A percentile compares a stretch with the other conserved stretches of the same genome.
Evolutionary conservation across 495 filamentous ascomycete species (phyloP).

Genomic region (Clavariopsis aquatica): DNA sequence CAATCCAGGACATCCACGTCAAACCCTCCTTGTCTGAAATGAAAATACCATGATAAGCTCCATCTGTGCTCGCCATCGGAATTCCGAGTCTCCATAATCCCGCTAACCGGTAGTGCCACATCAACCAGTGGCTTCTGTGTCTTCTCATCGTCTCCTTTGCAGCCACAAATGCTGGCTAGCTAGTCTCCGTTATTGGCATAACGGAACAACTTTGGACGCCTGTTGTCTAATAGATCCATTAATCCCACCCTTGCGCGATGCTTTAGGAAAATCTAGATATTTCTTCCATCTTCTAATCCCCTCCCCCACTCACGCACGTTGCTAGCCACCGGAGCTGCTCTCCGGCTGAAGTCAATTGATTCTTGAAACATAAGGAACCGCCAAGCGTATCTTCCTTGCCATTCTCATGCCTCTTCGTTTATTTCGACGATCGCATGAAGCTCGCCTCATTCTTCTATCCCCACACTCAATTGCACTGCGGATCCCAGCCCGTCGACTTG

Average conservation of each 20-base stretch:
- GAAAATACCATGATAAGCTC: neutral
- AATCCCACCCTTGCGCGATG: no score
- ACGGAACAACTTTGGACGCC: neutral
- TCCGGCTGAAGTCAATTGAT: neutral
- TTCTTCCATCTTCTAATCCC: no score
- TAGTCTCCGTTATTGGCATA: slow-evolving; percentile 2
- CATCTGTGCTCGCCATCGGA: neutral
- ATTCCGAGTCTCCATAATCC: neutral
- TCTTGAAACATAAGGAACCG: neutral
- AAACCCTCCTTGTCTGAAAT: neutral
- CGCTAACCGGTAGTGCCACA: neutral
- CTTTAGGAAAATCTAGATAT: no score
- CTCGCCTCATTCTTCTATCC: neutral
- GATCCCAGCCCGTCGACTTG: neutral
- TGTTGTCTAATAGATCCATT: neutral
- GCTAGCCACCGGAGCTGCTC: neutral
- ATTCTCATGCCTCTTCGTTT: no score
- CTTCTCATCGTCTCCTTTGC: neutral
- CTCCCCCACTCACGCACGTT: no score
- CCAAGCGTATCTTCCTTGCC: neutral
- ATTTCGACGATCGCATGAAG: no score
- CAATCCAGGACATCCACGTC: slow-evolving; percentile 19
- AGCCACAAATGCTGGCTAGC: slow-evolving; percentile 8
- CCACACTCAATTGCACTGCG: neutral
- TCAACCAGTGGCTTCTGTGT: neutral